These are phyloP conservation scores for Vinca minor DNA, from an alignment of 257 asterid genomes.

Conservation along the genomic window DNA sequence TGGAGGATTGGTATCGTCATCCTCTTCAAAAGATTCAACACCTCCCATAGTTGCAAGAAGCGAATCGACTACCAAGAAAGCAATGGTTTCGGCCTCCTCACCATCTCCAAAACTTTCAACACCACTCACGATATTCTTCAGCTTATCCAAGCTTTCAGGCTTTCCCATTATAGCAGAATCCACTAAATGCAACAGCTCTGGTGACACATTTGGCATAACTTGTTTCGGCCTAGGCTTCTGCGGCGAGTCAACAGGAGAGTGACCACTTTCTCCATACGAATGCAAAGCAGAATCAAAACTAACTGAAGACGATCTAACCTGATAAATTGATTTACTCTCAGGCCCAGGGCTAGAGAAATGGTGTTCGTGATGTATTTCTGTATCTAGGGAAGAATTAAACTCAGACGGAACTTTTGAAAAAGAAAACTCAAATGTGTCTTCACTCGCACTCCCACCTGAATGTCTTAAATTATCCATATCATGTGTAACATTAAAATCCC, in stretches of 20 bases:
- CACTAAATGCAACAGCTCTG: conserved; percentile 95
- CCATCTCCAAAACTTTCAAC: conserved; percentile 72
- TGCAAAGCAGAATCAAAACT: conserved; percentile 53
- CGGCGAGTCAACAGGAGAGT: conserved; percentile 62
- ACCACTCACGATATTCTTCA: conserved; percentile 83
- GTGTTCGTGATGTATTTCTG: conserved; percentile 37
- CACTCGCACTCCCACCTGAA: conserved; percentile 50
- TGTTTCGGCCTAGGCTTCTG: conserved; percentile 57
- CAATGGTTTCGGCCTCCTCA: conserved; percentile 59
- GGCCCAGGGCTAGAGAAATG: conserved; percentile 47
- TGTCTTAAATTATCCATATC: conserved; percentile 41
- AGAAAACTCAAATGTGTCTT: conserved; percentile 50
- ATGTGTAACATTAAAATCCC: conserved; percentile 25
- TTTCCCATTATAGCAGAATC: conserved; percentile 99
- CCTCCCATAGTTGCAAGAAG: conserved; percentile 99
- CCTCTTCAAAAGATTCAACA: conserved; percentile 94
- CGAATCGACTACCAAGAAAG: conserved; percentile 83
- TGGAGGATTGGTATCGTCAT: conserved; percentile 87
- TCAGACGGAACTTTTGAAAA: conserved; percentile 38
- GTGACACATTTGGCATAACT: conserved; percentile 60
- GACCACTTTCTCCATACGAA: conserved; percentile 42
- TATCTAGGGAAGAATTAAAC: conserved; percentile 38
- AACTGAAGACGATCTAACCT: conserved; percentile 37
- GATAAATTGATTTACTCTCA: conserved; percentile 34
- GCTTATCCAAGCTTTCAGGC: conserved; percentile 75